Conservation (phyloP, 768 basidiomycete genomes). For the Pleurotus tuber-regium region DNA sequence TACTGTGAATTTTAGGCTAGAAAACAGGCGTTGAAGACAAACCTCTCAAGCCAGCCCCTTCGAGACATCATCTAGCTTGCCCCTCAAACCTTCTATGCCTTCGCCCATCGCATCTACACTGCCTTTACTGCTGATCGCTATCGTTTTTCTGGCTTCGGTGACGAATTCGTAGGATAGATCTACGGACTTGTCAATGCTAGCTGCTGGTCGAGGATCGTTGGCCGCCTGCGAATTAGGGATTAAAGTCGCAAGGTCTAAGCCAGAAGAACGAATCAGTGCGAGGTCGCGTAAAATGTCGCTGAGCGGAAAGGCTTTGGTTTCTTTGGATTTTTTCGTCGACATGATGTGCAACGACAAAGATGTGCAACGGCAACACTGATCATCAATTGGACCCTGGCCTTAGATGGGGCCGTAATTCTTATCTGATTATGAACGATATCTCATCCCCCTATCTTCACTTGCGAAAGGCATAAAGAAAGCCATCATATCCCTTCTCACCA, state of each 20-base stretch:
- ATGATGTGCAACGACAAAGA: too few species aligned
- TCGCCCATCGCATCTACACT: conserved; percentile 52
- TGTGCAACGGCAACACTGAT: too few species aligned
- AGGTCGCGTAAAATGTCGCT: conserved; percentile 67
- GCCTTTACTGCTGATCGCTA: conserved; percentile 50
- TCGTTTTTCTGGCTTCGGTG: conserved; percentile 51
- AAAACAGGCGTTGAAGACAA: too few species aligned
- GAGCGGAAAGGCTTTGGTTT: conserved; percentile 51
- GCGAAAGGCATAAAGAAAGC: too few species aligned
- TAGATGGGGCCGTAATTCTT: too few species aligned
- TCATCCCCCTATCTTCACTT: too few species aligned
- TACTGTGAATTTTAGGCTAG: too few species aligned
- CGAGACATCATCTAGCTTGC: conserved; percentile 52
- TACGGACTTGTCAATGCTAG: conserved; percentile 37
- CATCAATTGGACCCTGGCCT: too few species aligned
- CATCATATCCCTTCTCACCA: too few species aligned
- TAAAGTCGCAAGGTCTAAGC: conserved; percentile 31
- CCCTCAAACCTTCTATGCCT: conserved; percentile 55
- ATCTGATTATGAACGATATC: too few species aligned
- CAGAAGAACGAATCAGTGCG: conserved; percentile 64
- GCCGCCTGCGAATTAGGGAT: conserved; percentile 15
- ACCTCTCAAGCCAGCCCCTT: conserved; percentile 24
- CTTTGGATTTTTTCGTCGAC: conserved; percentile 28
- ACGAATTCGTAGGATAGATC: conserved; percentile 59
- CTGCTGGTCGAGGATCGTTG: conserved; percentile 12